Conservation (phyloP, 495 filamentous ascomycete species). For the Hypomontagnella submonticulosa region DNA sequence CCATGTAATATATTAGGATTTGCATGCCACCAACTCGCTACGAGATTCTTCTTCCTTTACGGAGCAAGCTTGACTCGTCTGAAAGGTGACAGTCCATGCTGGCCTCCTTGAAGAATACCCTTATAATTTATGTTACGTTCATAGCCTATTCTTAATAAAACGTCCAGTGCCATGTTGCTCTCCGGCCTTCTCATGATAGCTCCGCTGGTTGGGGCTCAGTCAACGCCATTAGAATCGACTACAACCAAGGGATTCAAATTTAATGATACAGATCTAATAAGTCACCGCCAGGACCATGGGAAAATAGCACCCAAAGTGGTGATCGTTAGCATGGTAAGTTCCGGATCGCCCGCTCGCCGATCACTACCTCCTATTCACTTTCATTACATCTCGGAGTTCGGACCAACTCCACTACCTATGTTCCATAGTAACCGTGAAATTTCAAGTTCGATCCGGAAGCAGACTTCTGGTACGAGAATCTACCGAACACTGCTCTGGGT, state of each 20-base stretch:
- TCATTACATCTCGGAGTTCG: neutral
- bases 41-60: too few species aligned
- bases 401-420: neutral
- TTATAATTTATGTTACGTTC: too few species aligned
- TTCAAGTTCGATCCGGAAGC: slow-evolving; percentile 72
- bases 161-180: slow-evolving; percentile 9
- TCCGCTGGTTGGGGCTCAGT: slow-evolving; percentile 5
- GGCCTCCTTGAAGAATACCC: too few species aligned
- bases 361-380: neutral
- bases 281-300: slow-evolving; percentile 11
- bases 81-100: too few species aligned
- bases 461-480: slow-evolving; percentile 72
- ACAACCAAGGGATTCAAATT: neutral
- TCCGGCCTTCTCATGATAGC: neutral
- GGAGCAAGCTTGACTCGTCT: too few species aligned
- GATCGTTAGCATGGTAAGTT: slow-evolving; percentile 73
- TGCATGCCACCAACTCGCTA: too few species aligned
- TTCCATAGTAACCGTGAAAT: neutral
- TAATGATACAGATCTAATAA: neutral
- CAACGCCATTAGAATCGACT: slow-evolving; percentile 5
- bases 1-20: too few species aligned
- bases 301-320: slow-evolving; percentile 73
- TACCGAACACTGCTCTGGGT: slow-evolving; percentile 55
- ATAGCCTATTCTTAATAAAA: too few species aligned
- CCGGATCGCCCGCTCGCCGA: neutral